Evolutionary conservation across 2,329 filamentous ascomycete genomes (phyloP).

Genomic region (Cladorrhinum sp.): DNA sequence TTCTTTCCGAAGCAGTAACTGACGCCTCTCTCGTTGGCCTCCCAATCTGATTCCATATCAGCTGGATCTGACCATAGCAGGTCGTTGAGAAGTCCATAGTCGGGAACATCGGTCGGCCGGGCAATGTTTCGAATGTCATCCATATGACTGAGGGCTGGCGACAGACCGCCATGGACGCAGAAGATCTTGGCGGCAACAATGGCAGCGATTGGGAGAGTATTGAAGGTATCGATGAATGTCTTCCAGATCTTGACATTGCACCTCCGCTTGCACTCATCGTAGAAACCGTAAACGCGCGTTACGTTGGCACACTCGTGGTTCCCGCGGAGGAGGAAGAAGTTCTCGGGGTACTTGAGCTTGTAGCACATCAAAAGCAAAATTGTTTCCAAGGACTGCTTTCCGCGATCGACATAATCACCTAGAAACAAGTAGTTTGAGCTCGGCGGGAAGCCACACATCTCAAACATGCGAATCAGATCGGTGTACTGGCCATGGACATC

Average conservation of each 20-base stretch:
- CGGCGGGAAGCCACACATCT: constrained; percentile 97
- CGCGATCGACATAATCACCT: constrained; percentile 93
- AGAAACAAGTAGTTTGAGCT: constrained; percentile 90
- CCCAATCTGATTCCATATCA: constrained; percentile 98
- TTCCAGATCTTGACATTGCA: constrained; percentile 99
- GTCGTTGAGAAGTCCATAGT: constrained; percentile 93
- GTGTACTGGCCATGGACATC: constrained; percentile 97
- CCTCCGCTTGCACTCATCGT: constrained; percentile 94
- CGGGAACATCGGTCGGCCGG: constrained; percentile 92
- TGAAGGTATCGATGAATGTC: constrained; percentile 95
- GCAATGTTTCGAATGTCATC: constrained; percentile 97
- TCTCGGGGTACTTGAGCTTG: constrained; percentile 95
- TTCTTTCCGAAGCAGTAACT: constrained; percentile 99
- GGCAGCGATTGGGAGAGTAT: constrained; percentile 90
- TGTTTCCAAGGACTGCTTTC: constrained; percentile 93
- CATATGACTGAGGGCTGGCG: constrained; percentile 91
- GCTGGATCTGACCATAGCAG: constrained; percentile 96
- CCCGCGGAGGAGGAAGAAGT: constrained; percentile 91
- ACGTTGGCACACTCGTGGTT: constrained; percentile 98
- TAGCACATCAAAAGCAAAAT: constrained; percentile 91
- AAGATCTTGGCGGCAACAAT: constrained; percentile 98
- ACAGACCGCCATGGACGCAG: constrained; percentile 92
- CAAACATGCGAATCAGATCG: constrained; percentile 92
- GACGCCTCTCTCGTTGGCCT: constrained; percentile 92
- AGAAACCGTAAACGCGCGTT: constrained; percentile 93